Evolutionary conservation across 805 yeast species (phyloP).

Genomic region (Yamadazyma insecticola): DNA sequence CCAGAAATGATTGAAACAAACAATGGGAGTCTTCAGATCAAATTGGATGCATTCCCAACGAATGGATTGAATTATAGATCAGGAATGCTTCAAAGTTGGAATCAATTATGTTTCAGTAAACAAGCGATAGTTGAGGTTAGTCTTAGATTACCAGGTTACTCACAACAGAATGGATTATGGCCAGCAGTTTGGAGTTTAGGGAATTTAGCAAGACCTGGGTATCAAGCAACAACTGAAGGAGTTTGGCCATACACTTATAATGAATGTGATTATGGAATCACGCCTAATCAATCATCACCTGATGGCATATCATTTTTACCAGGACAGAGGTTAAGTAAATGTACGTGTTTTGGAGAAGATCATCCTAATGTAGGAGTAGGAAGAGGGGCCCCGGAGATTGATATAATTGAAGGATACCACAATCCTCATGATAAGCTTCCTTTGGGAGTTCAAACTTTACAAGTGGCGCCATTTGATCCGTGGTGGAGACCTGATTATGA

Average conservation of each 20-base stretch:
- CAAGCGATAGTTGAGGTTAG: conserved; percentile 25
- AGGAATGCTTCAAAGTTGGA: conserved; percentile 35
- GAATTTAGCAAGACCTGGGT: conserved; percentile 34
- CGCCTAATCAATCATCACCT: conserved; percentile 34
- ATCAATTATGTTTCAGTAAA: conserved; percentile 29
- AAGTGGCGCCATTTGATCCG: conserved; percentile 41
- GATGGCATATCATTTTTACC: conserved; percentile 37
- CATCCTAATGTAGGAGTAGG: conserved; percentile 35
- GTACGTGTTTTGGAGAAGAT: conserved; percentile 32
- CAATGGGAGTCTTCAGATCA: conserved; percentile 26
- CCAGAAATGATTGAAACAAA: conserved; percentile 34
- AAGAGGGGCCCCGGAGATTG: conserved; percentile 34
- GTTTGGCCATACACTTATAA: conserved; percentile 39
- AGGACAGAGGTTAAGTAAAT: conserved; percentile 28
- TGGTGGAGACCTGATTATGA: conserved; percentile 41
- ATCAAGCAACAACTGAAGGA: conserved; percentile 31
- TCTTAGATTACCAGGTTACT: conserved; percentile 27
- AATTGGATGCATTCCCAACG: conserved; percentile 29
- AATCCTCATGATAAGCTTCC: conserved; percentile 11
- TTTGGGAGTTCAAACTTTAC: conserved; percentile 32
- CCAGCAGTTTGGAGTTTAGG: conserved; percentile 39
- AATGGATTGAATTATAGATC: conserved; percentile 27
- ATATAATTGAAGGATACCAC: conserved; percentile 17
- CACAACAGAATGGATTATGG: conserved; percentile 31
- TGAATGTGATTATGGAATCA: conserved; percentile 32